Conservation (phyloP, 2,329 filamentous ascomycete genomes). For the Colletotrichum destructivum region DNA sequence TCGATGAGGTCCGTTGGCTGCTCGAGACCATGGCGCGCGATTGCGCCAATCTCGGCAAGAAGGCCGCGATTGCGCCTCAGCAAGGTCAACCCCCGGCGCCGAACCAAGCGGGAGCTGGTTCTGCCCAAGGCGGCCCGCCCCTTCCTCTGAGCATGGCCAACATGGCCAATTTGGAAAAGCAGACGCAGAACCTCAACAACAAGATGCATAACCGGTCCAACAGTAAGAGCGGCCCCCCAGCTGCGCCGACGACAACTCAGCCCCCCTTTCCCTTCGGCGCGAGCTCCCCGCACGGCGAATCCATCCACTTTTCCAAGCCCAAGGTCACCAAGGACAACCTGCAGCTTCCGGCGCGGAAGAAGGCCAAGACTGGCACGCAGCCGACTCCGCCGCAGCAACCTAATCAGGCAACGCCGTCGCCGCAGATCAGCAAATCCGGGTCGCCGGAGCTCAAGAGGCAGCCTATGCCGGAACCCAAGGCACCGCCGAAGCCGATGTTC, state of each 20-base stretch:
- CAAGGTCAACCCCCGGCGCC: constrained; percentile 44
- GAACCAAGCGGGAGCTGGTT: constrained; percentile 44
- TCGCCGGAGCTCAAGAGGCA: constrained; percentile 63
- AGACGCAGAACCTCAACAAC: constrained; percentile 64
- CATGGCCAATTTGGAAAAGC: constrained; percentile 65
- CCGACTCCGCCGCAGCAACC: constrained; percentile 55
- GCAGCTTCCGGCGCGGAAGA: constrained; percentile 71
- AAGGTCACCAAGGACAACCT: constrained; percentile 68
- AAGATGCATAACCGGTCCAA: constrained; percentile 58
- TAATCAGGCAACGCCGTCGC: constrained; percentile 61
- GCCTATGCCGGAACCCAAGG: constrained; percentile 45
- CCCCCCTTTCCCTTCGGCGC: constrained; percentile 71
- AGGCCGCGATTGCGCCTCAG: constrained; percentile 33
- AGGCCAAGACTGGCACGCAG: constrained; percentile 63
- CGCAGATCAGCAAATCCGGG: constrained; percentile 62
- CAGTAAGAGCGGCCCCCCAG: constrained; percentile 65
- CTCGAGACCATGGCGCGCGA: constrained; percentile 69
- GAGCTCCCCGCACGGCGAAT: constrained; percentile 72
- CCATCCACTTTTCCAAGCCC: constrained; percentile 67
- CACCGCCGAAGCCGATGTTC: constrained; percentile 59
- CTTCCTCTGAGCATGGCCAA: constrained; percentile 56
- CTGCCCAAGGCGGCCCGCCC: constrained; percentile 34
- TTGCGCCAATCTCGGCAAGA: constrained; percentile 51
- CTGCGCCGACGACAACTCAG: constrained; percentile 71
- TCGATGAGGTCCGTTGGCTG: constrained; percentile 64